Conservation (phyloP, 139 green algal species). For the Desmodesmus armatus region DNA sequence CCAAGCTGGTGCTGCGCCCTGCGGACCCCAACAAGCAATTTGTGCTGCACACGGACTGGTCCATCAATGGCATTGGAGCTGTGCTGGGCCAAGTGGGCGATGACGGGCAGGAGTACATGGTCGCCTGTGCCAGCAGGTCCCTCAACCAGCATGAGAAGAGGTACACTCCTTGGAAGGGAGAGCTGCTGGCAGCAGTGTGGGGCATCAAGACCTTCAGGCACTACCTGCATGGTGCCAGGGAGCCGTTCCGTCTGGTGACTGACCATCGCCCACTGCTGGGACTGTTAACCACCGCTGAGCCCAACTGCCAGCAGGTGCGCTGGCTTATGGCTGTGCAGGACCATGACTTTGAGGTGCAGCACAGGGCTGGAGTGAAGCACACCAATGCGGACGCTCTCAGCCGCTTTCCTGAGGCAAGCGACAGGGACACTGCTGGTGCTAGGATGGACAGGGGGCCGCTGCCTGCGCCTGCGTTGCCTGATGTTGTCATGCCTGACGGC, state of each 20-base stretch:
- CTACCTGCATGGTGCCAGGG: background rate
- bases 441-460: no score
- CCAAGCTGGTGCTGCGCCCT: background rate
- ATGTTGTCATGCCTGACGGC: no score
- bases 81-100: conserved; percentile 37
- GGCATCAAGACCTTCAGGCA: background rate
- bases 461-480: no score
- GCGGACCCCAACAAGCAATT: background rate
- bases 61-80: conserved; percentile 28
- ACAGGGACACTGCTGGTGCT: no score
- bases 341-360: no score
- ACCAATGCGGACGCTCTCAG: no score
- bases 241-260: conserved; percentile 7
- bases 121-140: conserved; percentile 8
- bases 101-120: conserved; percentile 10
- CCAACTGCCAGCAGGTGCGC: no score
- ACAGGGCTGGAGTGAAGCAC: no score
- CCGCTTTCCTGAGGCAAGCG: no score
- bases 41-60: conserved; percentile 43
- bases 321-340: no score
- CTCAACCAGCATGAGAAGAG: conserved; percentile 35
- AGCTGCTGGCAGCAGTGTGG: conserved; percentile 15
- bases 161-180: background rate
- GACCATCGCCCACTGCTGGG: no score
- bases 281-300: no score